Base-by-base conservation (phyloP, 345 rosid genomes). In the Hevea brasiliensis region DNA sequence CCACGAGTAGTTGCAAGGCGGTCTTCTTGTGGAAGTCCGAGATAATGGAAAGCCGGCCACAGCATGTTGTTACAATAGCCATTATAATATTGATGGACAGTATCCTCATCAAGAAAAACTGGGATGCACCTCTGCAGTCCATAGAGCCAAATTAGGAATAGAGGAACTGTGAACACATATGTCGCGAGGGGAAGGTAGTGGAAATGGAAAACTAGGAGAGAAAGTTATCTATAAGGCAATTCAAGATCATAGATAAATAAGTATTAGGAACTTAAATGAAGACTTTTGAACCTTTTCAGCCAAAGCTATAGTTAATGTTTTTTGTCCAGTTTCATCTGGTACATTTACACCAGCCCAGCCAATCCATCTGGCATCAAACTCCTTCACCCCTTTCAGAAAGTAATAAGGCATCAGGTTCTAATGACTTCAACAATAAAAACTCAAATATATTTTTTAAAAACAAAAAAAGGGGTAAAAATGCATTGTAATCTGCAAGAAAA, bases 331-430 rank as follows among this genome's bases (percentile, higher is more conserved):
- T 59, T 77, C 88, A 80, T 87, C 90, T 62, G 84, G 80, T 20
- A 87, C 90, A 70, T 81, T 85, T 66, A 87, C 90, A 70, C 90
- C 90, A 69, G 90, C 87, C 90, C 88, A 87, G 71, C 90, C 90
- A 76, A 87, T 85, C 90, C 90, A 87, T 67, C 84, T 85, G 41
- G 90, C 83, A 70, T 87, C 88, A 70, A 85, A 85, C 71, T 87
- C 88, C 74, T 74, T 85, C 80, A 87, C 82, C 60, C 90, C 90
- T 87, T 77, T 58, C 4, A 63, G 57, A 65, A 67, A 56, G 76
- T 60, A 58, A 69, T 3, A 61, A 50, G 21, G 65, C 8, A 48
- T 40, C 56, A 58, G 42, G 70, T 21, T 27, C 20, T 27, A 23
- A 32, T 27, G 23, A 62, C 73, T 59, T 32, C 24, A 29, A n/a